Base-by-base conservation (phyloP, 2,329 filamentous ascomycete genomes). In the Arthroderma sp. region DNA sequence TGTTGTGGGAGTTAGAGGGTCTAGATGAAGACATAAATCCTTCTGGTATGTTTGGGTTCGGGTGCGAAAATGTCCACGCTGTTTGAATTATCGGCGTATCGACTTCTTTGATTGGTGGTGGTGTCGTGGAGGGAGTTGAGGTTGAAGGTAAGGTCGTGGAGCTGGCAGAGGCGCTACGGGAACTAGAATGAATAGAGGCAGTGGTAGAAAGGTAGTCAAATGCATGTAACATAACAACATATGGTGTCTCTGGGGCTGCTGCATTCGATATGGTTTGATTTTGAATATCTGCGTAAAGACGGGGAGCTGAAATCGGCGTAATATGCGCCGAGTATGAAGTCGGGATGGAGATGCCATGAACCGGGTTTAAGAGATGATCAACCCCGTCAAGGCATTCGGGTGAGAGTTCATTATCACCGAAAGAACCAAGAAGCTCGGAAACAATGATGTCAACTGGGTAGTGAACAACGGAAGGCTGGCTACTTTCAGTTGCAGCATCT, bases 331-430 rank as follows among this genome's bases (percentile, higher is more conserved):
- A 95, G 75, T 98, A 98, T 31, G 87, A 93, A 62, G 84, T 81
- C 1, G 93, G 93, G 62, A 98, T 97, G 1, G 89, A 96, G 64
- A 98, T 91, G 37, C 93, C 94, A 65, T 91, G 82, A 0, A 80
- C 78, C 0, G 86, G 79, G 59, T 84, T 80, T n/a, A 98, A 76
- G 44, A 97, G 87, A 66, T 91, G 86, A 68, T 96, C 91, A 54
- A 97, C 91, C 47, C 93, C 93, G 69, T 98, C 93, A 9, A 98
- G 79, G 66, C 93, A 98, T 74, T 98, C 93, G 0, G 93, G 93
- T 0, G 89, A 95, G 8, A 98, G 81, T 72, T 98, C 93, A 67
- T 98, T 98, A 73, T 98, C 93, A 23, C 85, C 93, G 68, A 97
- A 98, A 1, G 91, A 96, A 38, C 72, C 93, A 0, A 98, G 81